These are phyloP conservation scores for Yarrowia divulgata DNA, from an alignment of 805 yeast genomes.

Conservation along the genomic window DNA sequence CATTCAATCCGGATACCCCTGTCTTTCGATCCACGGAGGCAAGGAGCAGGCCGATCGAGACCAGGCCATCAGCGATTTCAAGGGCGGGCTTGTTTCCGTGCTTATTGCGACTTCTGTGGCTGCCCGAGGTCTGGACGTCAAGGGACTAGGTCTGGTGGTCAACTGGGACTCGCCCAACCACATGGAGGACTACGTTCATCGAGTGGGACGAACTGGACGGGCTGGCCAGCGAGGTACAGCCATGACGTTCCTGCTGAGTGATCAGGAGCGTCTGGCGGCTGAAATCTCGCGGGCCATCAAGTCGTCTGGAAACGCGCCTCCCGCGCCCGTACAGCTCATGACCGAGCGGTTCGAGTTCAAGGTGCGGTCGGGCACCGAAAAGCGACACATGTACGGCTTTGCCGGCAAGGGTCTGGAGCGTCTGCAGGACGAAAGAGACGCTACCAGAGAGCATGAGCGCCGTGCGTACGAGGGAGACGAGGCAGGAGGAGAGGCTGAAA, in stretches of 20 bases:
- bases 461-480: constrained; percentile 57
- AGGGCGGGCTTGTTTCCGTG: constrained; percentile 62
- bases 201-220: constrained; percentile 95
- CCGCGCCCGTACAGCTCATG: constrained; percentile 59
- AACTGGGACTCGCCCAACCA: constrained; percentile 86
- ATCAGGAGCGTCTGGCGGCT: constrained; percentile 68
- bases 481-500: constrained; percentile 43
- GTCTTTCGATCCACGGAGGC: constrained; percentile 88
- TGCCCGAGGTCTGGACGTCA: constrained; percentile 95
- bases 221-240: constrained; percentile 81
- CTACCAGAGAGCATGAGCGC: constrained; percentile 59
- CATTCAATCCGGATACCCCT: constrained; percentile 59
- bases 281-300: constrained; percentile 75
- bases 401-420: constrained; percentile 92
- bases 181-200: constrained; percentile 93
- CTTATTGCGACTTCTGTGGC: constrained; percentile 93
- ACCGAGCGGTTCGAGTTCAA: constrained; percentile 65
- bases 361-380: constrained; percentile 70
- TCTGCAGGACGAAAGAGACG: constrained; percentile 67
- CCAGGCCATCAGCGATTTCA: constrained; percentile 73
- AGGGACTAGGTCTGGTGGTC: constrained; percentile 77
- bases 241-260: constrained; percentile 71
- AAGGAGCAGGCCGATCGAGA: constrained; percentile 85
- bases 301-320: constrained; percentile 63
- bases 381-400: constrained; percentile 71